Evolutionary conservation across 805 yeast genomes (phyloP), one percentile per base, ranked within the genome.

Genomic region (Starmera amethionina): DNA sequence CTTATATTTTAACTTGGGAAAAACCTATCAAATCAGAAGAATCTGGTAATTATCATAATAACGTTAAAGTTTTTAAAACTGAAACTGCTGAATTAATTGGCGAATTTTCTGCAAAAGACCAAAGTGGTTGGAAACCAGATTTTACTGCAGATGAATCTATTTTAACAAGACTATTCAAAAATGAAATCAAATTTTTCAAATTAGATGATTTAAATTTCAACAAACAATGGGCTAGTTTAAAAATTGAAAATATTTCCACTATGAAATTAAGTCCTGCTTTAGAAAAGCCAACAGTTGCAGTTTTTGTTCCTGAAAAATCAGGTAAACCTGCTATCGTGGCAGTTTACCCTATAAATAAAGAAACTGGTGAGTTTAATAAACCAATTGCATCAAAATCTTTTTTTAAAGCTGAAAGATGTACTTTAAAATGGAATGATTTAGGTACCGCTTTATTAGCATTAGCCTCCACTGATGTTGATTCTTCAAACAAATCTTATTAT

Each of bases 391-490:
- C 80, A 45, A 93, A 90, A 62, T 77, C 86, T 43, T 86, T 93
- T 54, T 93, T 93, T 75, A 89, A 90, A 65, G 97, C 97, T 38
- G 98, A 93, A 59, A 76, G 84, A 48, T 93, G 96, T 62, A 81
- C 76, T 52, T 75, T 93, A 66, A 82, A 77, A 59, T 93, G 99
- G 99, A 93, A 94, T 62, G 73, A 78, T 30, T 72, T 88, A 47
- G 99, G 99, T 44, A 93, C 97, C 44, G 95, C 97, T 7, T 70
- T 90, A 45, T 68, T 94, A 56, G 96, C 96, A 37, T 73, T 89
- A 52, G 95, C 97, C 5, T 83, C 93, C 36, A 93, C 97, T 25
- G 98, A 93, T 63, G 95, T 90, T 51, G 98, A 93, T 64, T 72
- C 93, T 29, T 76, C 94, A 30, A 94, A 94, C 60, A 81, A 90